These are phyloP conservation scores for Metschnikowia anglica DNA, from an alignment of 805 yeast species.

Conservation along the genomic window DNA sequence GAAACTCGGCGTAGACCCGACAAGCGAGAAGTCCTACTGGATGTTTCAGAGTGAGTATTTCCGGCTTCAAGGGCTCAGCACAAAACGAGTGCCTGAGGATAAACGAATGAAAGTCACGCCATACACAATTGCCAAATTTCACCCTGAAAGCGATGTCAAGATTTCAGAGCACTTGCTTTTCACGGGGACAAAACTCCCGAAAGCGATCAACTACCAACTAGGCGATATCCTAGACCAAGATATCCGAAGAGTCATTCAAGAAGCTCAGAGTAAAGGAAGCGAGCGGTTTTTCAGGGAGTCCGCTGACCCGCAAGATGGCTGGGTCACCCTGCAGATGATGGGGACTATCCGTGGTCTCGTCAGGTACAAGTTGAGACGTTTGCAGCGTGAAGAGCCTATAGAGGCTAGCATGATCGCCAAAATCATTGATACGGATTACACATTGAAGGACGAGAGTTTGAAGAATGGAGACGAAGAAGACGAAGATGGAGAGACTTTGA, in stretches of 20 bases:
- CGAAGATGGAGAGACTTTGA: background rate
- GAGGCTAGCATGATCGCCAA: constrained; percentile 43
- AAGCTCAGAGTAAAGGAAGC: constrained; percentile 29
- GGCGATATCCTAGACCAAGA: constrained; percentile 75
- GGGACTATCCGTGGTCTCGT: constrained; percentile 66
- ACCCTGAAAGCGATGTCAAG: constrained; percentile 19
- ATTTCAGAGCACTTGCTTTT: constrained; percentile 51
- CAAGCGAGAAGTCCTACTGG: constrained; percentile 51
- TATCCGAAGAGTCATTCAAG: constrained; percentile 44
- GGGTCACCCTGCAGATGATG: constrained; percentile 67
- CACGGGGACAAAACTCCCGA: constrained; percentile 69
- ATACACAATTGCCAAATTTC: constrained; percentile 21
- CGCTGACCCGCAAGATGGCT: constrained; percentile 66
- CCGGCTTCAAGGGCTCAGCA: constrained; percentile 43
- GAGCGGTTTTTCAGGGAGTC: constrained; percentile 33
- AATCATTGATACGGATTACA: constrained; percentile 41
- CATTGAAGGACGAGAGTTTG: constrained; percentile 21
- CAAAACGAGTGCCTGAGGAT: constrained; percentile 14
- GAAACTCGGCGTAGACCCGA: constrained; percentile 77
- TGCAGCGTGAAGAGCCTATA: constrained; percentile 52
- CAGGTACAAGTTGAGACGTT: constrained; percentile 65
- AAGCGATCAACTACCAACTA: constrained; percentile 70
- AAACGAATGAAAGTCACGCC: constrained; percentile 25
- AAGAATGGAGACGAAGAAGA: constrained; percentile 10
- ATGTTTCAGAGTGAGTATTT: constrained; percentile 84